phyloP scores from a whole-genome alignment of 257 asterid species.

The Fraxinus anomala region DNA sequence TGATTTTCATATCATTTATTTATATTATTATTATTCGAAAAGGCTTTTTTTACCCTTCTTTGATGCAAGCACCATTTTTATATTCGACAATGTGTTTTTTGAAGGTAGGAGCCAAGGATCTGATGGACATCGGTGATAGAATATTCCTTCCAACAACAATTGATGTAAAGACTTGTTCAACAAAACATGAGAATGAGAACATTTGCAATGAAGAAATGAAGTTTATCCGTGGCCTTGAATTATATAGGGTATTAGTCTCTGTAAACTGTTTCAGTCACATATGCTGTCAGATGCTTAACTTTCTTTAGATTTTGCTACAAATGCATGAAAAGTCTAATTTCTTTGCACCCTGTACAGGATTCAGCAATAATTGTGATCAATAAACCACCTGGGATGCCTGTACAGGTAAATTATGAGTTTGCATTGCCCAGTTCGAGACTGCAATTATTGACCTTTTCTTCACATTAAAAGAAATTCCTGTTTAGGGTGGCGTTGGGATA shows the following conservation, averaged over 20 bases:
- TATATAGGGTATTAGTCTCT: conserved; percentile 58
- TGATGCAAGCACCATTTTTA: neutral
- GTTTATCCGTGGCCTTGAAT: conserved; percentile 60
- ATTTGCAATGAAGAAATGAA: conserved; percentile 45
- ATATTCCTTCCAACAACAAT: conserved; percentile 76
- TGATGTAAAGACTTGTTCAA: conserved; percentile 45
- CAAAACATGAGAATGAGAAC: conserved; percentile 33
- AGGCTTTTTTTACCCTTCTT: neutral
- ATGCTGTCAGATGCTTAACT: conserved; percentile 11
- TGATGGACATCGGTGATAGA: conserved; percentile 65
- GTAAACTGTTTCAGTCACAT: conserved; percentile 9
- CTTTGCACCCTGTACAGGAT: conserved; percentile 46
- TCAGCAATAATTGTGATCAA: conserved; percentile 71
- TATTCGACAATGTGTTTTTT: conserved; percentile 14
- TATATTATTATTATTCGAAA: conserved; percentile 5
- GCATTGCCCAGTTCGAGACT: conserved; percentile 14
- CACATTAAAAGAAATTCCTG: conserved; percentile 17
- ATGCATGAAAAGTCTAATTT: conserved; percentile 22
- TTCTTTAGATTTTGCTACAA: conserved; percentile 15
- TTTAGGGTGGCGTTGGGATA: conserved; percentile 90
- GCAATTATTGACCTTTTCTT: conserved; percentile 19
- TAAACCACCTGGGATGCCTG: conserved; percentile 95
- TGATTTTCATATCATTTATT: conserved; percentile 14
- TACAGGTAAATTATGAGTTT: conserved; percentile 58
- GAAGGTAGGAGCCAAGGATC: conserved; percentile 81